A percentile compares a stretch with the other conserved stretches of the same genome.
Evolutionary conservation across 257 asterid genomes (phyloP).

Genomic region (Knoxia roxburghii): DNA sequence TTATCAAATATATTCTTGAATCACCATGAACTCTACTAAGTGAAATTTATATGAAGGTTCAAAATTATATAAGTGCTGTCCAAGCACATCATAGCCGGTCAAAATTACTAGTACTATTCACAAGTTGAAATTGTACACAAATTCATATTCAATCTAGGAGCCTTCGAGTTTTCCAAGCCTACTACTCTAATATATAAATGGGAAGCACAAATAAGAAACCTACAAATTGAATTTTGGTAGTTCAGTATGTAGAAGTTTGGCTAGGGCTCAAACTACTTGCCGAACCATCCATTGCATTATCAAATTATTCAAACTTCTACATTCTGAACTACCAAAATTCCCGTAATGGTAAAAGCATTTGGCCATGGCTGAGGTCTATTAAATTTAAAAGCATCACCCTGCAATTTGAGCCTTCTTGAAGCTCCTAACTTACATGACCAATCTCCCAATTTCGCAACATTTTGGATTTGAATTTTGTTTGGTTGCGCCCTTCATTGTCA

Average conservation of each 20-base stretch:
- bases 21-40: background rate
- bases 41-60: too few relatives aligned
- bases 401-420: background rate
- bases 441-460: background rate
- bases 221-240: too few relatives aligned
- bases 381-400: background rate
- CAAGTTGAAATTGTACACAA: background rate
- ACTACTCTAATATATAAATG: background rate
- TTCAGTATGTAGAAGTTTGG: too few relatives aligned
- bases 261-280: background rate
- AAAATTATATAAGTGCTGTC: background rate
- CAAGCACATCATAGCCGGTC: background rate
- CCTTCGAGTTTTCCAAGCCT: background rate
- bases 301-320: background rate
- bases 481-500: background rate
- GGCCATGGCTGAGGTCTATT: background rate
- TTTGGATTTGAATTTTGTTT: background rate
- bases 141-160: background rate
- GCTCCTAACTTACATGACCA: background rate
- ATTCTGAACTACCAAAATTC: background rate
- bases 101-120: background rate
- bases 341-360: too few relatives aligned
- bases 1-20: background rate
- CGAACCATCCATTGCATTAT: too few relatives aligned
- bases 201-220: background rate